Evolutionary conservation across 179 eudicot species (phyloP).

Genomic region (Spergularia azorica): DNA sequence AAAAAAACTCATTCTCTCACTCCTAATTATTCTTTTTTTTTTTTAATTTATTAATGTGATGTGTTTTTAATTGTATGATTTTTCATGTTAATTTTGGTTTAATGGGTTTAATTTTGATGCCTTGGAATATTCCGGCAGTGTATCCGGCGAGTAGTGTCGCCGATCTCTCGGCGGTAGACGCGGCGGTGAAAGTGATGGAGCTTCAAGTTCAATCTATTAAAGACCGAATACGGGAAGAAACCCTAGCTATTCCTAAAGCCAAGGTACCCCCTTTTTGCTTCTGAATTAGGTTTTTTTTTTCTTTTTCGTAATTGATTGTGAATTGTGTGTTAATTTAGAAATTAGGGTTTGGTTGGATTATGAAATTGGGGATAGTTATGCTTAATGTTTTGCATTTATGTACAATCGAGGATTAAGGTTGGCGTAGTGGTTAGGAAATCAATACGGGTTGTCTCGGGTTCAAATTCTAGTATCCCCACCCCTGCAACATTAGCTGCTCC

Average conservation of each 20-base stretch:
- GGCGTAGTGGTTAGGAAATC: too few species aligned
- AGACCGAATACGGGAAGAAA: constrained; percentile 72
- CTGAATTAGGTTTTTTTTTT: background rate
- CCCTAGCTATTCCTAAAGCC: constrained; percentile 85
- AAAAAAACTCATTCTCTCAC: background rate
- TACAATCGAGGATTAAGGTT: background rate
- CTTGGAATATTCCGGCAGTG: constrained; percentile 41
- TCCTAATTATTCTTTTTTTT: background rate
- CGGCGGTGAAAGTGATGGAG: constrained; percentile 74
- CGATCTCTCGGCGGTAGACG: constrained; percentile 73
- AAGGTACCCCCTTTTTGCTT: constrained; percentile 41
- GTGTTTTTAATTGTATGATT: background rate
- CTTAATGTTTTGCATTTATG: background rate
- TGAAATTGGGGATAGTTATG: background rate
- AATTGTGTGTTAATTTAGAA: background rate
- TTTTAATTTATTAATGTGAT: background rate
- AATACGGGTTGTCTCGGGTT: background rate
- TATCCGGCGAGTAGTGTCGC: constrained; percentile 71
- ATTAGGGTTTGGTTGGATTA: constrained; percentile 16
- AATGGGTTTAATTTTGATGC: background rate
- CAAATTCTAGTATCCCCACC: too few species aligned
- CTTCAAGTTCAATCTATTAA: constrained; percentile 74
- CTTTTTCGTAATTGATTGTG: background rate
- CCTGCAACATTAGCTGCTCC: too few species aligned
- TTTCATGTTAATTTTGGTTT: background rate